Conservation (phyloP, 139 green algal species). For the Astrephomene gubernaculifera region DNA sequence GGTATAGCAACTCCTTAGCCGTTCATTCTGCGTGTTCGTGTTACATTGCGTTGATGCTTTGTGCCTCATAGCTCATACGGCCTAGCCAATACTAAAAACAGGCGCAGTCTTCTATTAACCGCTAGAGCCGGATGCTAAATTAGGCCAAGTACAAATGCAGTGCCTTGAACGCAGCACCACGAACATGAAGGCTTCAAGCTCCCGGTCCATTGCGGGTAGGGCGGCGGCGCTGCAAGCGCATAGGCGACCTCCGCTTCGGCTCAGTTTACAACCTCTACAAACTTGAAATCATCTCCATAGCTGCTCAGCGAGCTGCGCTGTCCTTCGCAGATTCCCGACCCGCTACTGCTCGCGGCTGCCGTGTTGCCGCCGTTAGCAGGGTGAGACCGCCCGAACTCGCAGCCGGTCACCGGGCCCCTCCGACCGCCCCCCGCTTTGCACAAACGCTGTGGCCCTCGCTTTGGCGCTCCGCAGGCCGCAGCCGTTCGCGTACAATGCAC, state of each 20-base stretch:
- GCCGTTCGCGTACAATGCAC: constrained; percentile 24
- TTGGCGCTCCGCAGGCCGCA: background rate
- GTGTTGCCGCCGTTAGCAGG: background rate
- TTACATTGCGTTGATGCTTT: too few species aligned
- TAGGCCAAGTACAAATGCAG: background rate
- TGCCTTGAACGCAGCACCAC: background rate
- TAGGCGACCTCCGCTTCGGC: background rate
- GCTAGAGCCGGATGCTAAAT: background rate
- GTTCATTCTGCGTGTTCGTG: too few species aligned
- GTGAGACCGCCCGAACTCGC: background rate
- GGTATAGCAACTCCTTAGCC: too few species aligned
- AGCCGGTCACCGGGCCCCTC: background rate
- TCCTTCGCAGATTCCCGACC: background rate
- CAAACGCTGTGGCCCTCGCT: background rate
- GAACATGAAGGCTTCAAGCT: constrained; percentile 22
- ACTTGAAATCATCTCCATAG: background rate
- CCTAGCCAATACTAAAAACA: too few species aligned
- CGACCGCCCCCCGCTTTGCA: background rate
- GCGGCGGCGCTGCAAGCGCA: constrained; percentile 3
- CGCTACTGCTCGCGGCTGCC: background rate
- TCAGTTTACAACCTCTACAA: background rate
- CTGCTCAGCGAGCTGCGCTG: background rate
- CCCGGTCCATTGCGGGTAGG: constrained; percentile 6
- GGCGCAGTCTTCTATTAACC: too few species aligned
- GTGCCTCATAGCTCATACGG: too few species aligned